Percentiles rank a stretch among this genome's conserved stretches.
Evolutionary conservation across 331 rosid genomes (phyloP).

Genomic region (Prunus yedoensis): DNA sequence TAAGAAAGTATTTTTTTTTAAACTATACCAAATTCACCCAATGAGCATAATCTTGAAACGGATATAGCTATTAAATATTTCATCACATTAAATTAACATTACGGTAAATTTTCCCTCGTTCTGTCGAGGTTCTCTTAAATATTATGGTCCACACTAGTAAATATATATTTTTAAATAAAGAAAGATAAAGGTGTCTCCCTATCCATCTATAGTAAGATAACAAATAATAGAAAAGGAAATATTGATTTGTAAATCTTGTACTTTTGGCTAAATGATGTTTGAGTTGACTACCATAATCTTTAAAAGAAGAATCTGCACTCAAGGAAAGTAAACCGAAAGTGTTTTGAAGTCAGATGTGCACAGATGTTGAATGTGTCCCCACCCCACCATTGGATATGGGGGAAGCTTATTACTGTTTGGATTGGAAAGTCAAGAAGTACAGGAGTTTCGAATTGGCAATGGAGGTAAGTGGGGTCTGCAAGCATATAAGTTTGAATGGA

Average conservation of each 20-base stretch:
- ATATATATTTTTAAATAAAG: too few species aligned
- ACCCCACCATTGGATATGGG: neutral
- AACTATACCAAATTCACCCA: too few species aligned
- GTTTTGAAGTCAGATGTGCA: neutral
- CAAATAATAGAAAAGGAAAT: neutral
- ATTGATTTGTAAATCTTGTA: neutral
- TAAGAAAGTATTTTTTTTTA: neutral
- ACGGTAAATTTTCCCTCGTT: too few species aligned
- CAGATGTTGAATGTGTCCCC: neutral
- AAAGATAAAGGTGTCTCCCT: too few species aligned
- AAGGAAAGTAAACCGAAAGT: neutral
- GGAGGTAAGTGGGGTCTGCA: too few species aligned
- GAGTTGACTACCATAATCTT: neutral
- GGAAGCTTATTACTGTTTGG: neutral
- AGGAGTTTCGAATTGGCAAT: too few species aligned
- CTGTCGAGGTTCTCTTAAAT: too few species aligned
- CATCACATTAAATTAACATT: too few species aligned
- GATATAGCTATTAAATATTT: too few species aligned
- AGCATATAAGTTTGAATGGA: too few species aligned
- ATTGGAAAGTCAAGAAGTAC: neutral
- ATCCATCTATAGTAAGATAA: neutral
- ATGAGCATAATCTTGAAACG: too few species aligned
- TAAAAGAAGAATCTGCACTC: neutral
- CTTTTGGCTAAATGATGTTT: neutral
- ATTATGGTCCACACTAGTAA: too few species aligned